A percentile compares a stretch with the other conserved stretches of the same genome.
Evolutionary conservation across 108 stramenopile genomes (phyloP).

Genomic region (Halocafeteria seosinensis): DNA sequence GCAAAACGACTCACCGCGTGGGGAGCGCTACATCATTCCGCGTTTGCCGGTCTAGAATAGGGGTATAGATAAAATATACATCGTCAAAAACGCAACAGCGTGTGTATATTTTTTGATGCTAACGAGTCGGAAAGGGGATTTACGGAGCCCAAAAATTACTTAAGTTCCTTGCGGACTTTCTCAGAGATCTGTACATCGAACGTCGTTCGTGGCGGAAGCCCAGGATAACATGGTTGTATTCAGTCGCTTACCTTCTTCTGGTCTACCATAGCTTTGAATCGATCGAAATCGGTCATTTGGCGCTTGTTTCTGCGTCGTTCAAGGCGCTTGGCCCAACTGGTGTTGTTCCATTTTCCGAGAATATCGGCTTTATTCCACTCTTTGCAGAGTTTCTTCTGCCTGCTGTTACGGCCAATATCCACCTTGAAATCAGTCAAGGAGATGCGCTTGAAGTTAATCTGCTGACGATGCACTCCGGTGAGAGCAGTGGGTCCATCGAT

Average conservation of each 20-base stretch:
- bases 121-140: no score
- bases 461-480: constrained; percentile 80
- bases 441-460: constrained; percentile 74
- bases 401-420: constrained; percentile 69
- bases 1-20: no score
- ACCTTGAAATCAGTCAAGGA: constrained; percentile 78
- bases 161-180: no score
- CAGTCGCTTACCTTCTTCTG: constrained; percentile 73
- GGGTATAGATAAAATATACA: no score
- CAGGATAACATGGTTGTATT: no score
- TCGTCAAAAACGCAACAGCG: no score
- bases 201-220: no score
- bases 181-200: no score
- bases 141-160: no score
- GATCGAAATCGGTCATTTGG: constrained; percentile 69
- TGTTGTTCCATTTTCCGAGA: constrained; percentile 66
- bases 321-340: constrained; percentile 84
- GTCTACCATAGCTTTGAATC: constrained; percentile 95
- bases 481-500: constrained; percentile 64
- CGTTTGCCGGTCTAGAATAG: no score
- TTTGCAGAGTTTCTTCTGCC: constrained; percentile 60
- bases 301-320: constrained; percentile 62
- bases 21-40: no score
- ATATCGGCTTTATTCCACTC: constrained; percentile 68
- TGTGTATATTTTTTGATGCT: no score